Evolutionary conservation across 345 rosid genomes (phyloP), one percentile per base, ranked within the genome.

Genomic region (Salix purpurea): DNA sequence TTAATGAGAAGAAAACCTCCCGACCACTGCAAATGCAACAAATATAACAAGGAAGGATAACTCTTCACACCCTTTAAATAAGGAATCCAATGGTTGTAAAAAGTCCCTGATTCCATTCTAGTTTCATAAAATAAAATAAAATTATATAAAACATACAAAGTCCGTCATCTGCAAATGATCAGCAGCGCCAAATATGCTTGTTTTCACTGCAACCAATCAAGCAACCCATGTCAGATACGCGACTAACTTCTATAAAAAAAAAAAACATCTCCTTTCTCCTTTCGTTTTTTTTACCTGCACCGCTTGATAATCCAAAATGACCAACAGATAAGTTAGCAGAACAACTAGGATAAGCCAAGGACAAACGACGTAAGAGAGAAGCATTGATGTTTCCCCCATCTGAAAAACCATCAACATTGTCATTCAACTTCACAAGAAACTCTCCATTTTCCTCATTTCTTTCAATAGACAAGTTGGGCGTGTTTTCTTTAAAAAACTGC

Each of bases 401-500:
- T 2, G 69, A 83, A 13, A 74, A 34, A 73, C 83, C 80, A 58
- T 80, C 88, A 30, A 66, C 79, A 34, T 58, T 32, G 14, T 82
- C 86, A 21, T 87, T 84, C 89, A 26, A 84, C 9, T 79, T 80
- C 72, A 89, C 80, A 74, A 91, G 90, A 23, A 91, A 77, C 60
- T 80, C 70, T n/a, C 94, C 94, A 76, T 58, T 84, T 72, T 84
- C 89, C 44, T 79, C 81, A 77, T 83, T 85, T 80, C 72, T 80
- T 23, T 68, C 70, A 8, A 91, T 39, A 2, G 88, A 80, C 50
- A 93, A 44, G 75, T 84, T 86, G 2, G 97, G 89, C 78, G 89
- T 89, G 46, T 84, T 89, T 79, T 90, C 96, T 62, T 76, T 81
- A 71, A 95, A 89, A 78, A 93, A 89, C 39, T 86, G 85, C 28